These are phyloP conservation scores for Penicillium diatomitis DNA, from an alignment of 495 filamentous ascomycete species.

Conservation along the genomic window DNA sequence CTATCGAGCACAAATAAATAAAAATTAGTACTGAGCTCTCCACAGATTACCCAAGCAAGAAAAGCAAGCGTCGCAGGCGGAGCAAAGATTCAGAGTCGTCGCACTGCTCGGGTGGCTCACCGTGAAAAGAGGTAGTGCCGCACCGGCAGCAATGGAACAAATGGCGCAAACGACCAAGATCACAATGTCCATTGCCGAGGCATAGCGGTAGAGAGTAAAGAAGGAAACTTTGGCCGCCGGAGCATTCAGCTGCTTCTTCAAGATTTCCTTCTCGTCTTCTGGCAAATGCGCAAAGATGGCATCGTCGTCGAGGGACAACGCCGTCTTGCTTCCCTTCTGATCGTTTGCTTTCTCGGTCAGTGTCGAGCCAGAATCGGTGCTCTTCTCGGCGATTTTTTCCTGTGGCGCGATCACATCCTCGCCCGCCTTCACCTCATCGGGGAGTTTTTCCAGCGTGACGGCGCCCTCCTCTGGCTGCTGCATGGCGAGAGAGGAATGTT, in stretches of 20 bases:
- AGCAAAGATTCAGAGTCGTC: background rate
- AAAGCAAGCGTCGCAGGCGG: too few relatives aligned
- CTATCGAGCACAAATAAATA: constrained; percentile 11
- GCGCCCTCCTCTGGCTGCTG: constrained; percentile 17
- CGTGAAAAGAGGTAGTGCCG: constrained; percentile 81
- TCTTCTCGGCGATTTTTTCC: constrained; percentile 11
- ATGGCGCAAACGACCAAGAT: constrained; percentile 60
- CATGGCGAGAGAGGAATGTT: constrained; percentile 3
- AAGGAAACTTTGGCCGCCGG: constrained; percentile 56
- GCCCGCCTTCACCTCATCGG: constrained; percentile 4
- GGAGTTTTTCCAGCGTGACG: constrained; percentile 10
- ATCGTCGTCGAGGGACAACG: constrained; percentile 18
- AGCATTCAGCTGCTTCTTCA: constrained; percentile 63
- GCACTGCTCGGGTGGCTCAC: constrained; percentile 28
- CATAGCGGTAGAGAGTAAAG: constrained; percentile 68
- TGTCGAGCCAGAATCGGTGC: constrained; percentile 19
- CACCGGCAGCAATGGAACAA: constrained; percentile 67
- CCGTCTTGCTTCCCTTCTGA: constrained; percentile 9
- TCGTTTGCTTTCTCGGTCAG: constrained; percentile 13
- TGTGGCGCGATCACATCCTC: background rate
- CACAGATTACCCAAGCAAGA: too few relatives aligned
- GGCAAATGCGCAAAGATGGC: constrained; percentile 31
- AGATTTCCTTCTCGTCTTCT: constrained; percentile 51
- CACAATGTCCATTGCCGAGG: constrained; percentile 61
- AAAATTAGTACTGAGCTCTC: background rate